Evolutionary conservation across 164 flowering plant genomes (phyloP), one percentile per base, ranked within the genome.

Genomic region (Nymphaea colorata): DNA sequence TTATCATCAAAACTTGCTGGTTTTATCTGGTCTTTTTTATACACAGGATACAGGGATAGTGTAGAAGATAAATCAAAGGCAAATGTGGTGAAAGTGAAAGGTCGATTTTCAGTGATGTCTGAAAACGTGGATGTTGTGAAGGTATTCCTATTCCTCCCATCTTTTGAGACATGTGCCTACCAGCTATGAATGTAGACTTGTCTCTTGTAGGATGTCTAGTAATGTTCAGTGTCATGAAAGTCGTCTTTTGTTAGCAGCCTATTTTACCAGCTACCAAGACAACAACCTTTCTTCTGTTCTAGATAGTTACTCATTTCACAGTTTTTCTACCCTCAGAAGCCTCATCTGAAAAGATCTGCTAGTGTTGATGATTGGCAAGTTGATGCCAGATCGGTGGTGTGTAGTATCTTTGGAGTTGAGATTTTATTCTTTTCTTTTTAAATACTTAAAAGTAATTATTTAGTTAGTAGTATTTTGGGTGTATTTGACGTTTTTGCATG

Each of bases 101-200:
- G 99, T 61, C 79, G 99, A 25, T 95, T 95, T 76, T 95, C 99
- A 64, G 96, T 95, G 15, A 95, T 97, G 64, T 95, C 98, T 44
- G 98, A 89, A 80, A 89, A 80, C 75, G 80, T 92, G 61, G 99
- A 92, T 77, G 89, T 84, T 78, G 93, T 75, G 69, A 92, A 92
- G 94, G 99, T 92, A 82, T 45, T 61, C 11, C 53, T 45, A 25
- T 25, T 25, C 36, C 36, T 25, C 36, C 11, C 53, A 45, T 45
- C 5, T 45, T 45, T 45, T 45, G 53, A 25, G 0, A 25, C 36
- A 25, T 25, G 36, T 25, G 36, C 36, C 36, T 25, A 25, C 36
- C 36, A 25, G 36, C 36, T 25, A 25, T 25, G 36, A 25, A 25
- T 25, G 53, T 45, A 5, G 11, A 10, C 53, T 5, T 45, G 53